These are phyloP conservation scores for Aspergillus biplanus DNA, from an alignment of 495 filamentous ascomycete genomes.

Conservation along the genomic window DNA sequence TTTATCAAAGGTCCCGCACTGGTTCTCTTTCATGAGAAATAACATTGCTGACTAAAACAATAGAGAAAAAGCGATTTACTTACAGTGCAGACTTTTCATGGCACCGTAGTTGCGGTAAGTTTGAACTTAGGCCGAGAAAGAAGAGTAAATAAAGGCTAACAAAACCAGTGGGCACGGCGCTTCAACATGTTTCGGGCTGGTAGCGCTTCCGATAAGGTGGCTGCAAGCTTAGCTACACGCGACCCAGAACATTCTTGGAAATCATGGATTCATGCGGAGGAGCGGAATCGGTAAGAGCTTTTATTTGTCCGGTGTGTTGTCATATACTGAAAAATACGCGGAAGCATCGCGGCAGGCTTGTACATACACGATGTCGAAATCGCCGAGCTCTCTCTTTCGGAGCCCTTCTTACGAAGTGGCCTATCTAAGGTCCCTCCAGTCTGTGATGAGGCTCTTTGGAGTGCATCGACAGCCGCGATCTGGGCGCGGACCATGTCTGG, in stretches of 20 bases:
- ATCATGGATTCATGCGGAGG: constrained; percentile 24
- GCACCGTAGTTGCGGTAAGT: constrained; percentile 35
- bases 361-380: constrained; percentile 36
- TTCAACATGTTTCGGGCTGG: not conserved
- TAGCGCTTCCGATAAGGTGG: not conserved
- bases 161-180: constrained; percentile 15
- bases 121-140: not conserved
- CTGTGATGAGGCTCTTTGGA: constrained; percentile 31
- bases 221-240: not conserved
- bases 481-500: not conserved
- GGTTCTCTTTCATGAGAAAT: too few relatives aligned
- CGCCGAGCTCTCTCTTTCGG: constrained; percentile 33
- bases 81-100: constrained; percentile 38
- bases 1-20: constrained; percentile 17
- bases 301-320: not conserved
- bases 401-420: constrained; percentile 30
- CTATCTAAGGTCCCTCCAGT: constrained; percentile 22
- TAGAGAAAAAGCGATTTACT: constrained; percentile 29
- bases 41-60: not conserved
- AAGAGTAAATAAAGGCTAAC: constrained; percentile 12
- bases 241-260: constrained; percentile 25
- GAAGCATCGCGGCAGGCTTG: constrained; percentile 24
- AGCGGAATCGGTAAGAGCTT: constrained; percentile 23
- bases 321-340: not conserved
- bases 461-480: constrained; percentile 17